A percentile compares a stretch with the other conserved stretches of the same genome.
Conservation (phyloP, 2,329 filamentous ascomycete species). For the Sarocladium strictum region DNA sequence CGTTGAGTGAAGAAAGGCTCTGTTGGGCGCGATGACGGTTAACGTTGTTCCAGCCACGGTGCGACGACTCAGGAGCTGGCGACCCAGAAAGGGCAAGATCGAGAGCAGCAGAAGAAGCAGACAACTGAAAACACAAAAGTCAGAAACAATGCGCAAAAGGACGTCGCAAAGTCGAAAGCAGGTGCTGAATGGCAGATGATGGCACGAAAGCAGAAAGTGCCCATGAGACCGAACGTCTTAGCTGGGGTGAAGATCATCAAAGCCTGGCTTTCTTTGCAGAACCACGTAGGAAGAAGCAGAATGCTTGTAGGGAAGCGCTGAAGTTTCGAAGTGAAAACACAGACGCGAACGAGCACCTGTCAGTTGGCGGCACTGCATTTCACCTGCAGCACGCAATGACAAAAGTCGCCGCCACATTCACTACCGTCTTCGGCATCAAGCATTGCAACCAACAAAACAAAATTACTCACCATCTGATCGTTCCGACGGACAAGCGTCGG, state of each 20-base stretch:
- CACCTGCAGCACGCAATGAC: background rate
- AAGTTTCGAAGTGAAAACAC: too few relatives aligned
- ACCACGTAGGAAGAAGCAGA: too few relatives aligned
- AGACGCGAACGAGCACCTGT: background rate
- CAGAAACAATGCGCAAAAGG: background rate
- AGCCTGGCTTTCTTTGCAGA: too few relatives aligned
- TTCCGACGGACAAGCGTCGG: conserved; percentile 72
- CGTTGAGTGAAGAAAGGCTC: conserved; percentile 45
- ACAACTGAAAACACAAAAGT: conserved; percentile 50
- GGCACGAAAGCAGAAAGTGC: background rate
- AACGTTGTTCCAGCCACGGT: conserved; percentile 54
- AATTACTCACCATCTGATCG: conserved; percentile 45
- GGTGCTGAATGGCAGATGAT: background rate
- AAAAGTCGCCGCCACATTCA: background rate
- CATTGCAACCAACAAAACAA: background rate
- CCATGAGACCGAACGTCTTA: too few relatives aligned
- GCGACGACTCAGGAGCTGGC: conserved; percentile 50
- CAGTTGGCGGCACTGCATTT: background rate
- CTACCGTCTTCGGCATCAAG: background rate
- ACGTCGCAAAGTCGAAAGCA: background rate
- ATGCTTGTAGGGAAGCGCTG: too few relatives aligned
- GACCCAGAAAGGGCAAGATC: conserved; percentile 70
- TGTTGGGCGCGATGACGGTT: conserved; percentile 64
- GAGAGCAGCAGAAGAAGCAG: conserved; percentile 72
- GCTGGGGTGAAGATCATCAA: background rate